These are phyloP conservation scores for Claviceps pusilla DNA, from an alignment of 2,329 filamentous ascomycete genomes.

Conservation along the genomic window DNA sequence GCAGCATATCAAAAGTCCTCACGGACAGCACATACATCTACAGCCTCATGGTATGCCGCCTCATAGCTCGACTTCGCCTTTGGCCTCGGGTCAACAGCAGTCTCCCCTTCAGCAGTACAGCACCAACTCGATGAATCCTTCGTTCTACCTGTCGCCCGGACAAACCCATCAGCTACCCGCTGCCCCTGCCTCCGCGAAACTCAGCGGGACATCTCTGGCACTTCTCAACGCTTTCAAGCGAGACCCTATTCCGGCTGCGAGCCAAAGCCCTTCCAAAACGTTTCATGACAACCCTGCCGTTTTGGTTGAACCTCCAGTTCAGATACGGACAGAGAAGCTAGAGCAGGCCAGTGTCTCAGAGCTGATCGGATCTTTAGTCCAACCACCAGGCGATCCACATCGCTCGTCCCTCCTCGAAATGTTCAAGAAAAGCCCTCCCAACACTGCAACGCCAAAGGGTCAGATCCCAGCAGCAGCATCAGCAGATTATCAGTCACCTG, in stretches of 20 bases:
- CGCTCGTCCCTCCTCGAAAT: conserved; percentile 36
- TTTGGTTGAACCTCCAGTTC: background rate
- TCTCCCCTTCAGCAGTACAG: background rate
- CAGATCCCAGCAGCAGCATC: background rate
- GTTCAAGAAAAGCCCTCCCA: conserved; percentile 30
- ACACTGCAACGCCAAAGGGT: background rate
- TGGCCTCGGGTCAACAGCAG: conserved; percentile 16
- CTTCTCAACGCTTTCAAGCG: conserved; percentile 31
- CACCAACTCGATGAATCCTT: background rate
- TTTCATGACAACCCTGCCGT: background rate
- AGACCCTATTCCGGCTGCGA: conserved; percentile 7
- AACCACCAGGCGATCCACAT: conserved; percentile 19
- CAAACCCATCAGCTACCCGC: conserved; percentile 3
- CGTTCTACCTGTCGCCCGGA: background rate
- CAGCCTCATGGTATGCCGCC: conserved; percentile 35
- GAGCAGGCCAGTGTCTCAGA: conserved; percentile 12
- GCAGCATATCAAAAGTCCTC: conserved; percentile 11
- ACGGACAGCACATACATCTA: conserved; percentile 38
- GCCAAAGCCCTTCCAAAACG: background rate
- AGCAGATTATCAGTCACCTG: background rate
- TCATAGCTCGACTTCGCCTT: conserved; percentile 36
- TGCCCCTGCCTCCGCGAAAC: conserved; percentile 12
- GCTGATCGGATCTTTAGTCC: conserved; percentile 14
- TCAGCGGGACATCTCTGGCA: conserved; percentile 28
- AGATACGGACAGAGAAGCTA: background rate